Conservation (phyloP, 192 early-diverging fungal genomes). For the Gaertneriomyces sp. region DNA sequence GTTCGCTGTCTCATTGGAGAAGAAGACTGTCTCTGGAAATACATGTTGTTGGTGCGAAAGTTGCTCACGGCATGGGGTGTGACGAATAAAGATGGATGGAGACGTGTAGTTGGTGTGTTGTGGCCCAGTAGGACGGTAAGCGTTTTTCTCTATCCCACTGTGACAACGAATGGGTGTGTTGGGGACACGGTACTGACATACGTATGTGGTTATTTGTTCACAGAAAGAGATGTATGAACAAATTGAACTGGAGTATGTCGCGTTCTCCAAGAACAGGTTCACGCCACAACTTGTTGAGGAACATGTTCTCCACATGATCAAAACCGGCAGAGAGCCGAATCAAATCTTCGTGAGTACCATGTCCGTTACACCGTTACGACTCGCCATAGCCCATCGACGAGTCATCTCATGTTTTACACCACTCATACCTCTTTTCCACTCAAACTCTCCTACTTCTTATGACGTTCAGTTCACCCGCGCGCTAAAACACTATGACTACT, state of each 20-base stretch:
- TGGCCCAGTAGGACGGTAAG: slow-evolving; percentile 45
- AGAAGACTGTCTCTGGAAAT: slow-evolving; percentile 52
- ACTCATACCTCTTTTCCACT: not conserved
- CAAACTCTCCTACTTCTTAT: not conserved
- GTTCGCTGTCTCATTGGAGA: slow-evolving; percentile 40
- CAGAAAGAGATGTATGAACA: slow-evolving; percentile 50
- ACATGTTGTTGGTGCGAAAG: slow-evolving; percentile 37
- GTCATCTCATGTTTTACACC: not conserved
- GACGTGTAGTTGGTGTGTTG: slow-evolving; percentile 34
- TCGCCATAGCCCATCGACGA: not conserved
- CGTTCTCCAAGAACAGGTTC: slow-evolving; percentile 50
- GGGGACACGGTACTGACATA: not conserved
- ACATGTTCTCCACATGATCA: slow-evolving; percentile 49
- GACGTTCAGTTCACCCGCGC: slow-evolving; percentile 23
- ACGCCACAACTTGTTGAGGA: slow-evolving; percentile 38
- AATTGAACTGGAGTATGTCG: slow-evolving; percentile 50
- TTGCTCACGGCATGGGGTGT: slow-evolving; percentile 32
- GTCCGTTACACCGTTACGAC: not conserved
- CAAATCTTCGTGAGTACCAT: slow-evolving; percentile 33
- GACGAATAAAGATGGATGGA: slow-evolving; percentile 30
- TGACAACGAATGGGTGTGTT: too few species aligned
- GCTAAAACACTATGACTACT: slow-evolving; percentile 37
- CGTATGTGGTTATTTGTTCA: not conserved
- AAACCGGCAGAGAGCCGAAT: slow-evolving; percentile 44
- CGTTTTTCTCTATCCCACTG: not conserved